Conservation (phyloP, 2,329 filamentous ascomycete genomes). For the Fusarium cyanostomum region DNA sequence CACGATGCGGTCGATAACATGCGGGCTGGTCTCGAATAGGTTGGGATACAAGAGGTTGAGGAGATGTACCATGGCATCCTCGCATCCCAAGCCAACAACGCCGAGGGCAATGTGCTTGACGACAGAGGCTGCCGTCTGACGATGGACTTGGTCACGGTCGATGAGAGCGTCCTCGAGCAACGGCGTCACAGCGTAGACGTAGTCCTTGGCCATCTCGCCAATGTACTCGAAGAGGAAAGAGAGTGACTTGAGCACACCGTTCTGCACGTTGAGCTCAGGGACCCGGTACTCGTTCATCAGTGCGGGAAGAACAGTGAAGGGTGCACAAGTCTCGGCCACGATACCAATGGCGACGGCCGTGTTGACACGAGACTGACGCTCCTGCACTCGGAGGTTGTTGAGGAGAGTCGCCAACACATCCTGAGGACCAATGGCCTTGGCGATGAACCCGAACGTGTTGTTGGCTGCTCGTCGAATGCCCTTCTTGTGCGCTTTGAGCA, state of each 20-base stretch:
- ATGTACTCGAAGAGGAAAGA: slow-evolving; percentile 99
- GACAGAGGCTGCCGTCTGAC: slow-evolving; percentile 94
- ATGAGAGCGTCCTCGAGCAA: slow-evolving; percentile 96
- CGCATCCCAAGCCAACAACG: slow-evolving; percentile 96
- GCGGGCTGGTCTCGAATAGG: slow-evolving; percentile 95
- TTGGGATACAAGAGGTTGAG: slow-evolving; percentile 97
- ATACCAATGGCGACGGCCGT: slow-evolving; percentile 98
- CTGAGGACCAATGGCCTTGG: slow-evolving; percentile 97
- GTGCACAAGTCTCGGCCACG: slow-evolving; percentile 96
- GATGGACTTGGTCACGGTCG: slow-evolving; percentile 96
- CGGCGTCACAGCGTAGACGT: slow-evolving; percentile 97
- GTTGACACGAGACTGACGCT: slow-evolving; percentile 97
- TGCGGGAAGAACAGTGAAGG: slow-evolving; percentile 97
- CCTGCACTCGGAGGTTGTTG: slow-evolving; percentile 96
- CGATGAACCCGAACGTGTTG: slow-evolving; percentile 99
- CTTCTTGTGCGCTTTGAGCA: slow-evolving; percentile 99
- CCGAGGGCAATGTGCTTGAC: slow-evolving; percentile 98
- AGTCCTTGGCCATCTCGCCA: slow-evolving; percentile 99
- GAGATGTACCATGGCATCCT: slow-evolving; percentile 98
- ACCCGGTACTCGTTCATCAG: slow-evolving; percentile 99
- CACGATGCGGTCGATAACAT: slow-evolving; percentile 97
- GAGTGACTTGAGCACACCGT: slow-evolving; percentile 95
- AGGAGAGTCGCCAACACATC: slow-evolving; percentile 95
- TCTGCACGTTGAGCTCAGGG: slow-evolving; percentile 97
- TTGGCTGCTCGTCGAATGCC: slow-evolving; percentile 97